Conservation (phyloP, 2,329 filamentous ascomycete species). For the Ambrosiella xylebori region DNA sequence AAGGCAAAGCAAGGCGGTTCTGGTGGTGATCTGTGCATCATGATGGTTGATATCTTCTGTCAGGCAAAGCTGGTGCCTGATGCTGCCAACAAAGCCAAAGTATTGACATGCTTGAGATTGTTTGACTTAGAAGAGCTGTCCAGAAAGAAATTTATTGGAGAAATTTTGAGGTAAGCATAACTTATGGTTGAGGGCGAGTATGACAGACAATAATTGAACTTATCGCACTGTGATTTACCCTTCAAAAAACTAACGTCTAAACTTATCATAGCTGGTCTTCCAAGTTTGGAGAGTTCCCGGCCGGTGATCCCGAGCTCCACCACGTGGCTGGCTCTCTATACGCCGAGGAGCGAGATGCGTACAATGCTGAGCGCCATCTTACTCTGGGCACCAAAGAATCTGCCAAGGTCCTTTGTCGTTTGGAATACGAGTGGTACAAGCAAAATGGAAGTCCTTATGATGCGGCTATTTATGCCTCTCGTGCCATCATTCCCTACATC, state of each 20-base stretch:
- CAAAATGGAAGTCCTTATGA: constrained; percentile 67
- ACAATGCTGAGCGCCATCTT: constrained; percentile 85
- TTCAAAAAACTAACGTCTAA: neutral
- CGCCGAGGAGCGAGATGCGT: constrained; percentile 81
- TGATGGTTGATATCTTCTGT: constrained; percentile 80
- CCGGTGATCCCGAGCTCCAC: constrained; percentile 86
- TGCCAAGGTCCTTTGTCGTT: constrained; percentile 55
- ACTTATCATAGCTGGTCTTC: constrained; percentile 49
- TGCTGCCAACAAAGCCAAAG: constrained; percentile 51
- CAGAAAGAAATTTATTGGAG: constrained; percentile 77
- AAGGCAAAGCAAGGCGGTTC: constrained; percentile 87
- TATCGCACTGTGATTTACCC: neutral
- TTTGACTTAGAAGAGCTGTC: constrained; percentile 76
- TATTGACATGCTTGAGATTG: constrained; percentile 62
- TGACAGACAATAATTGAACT: neutral
- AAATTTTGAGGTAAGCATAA: constrained; percentile 52
- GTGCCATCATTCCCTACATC: constrained; percentile 80
- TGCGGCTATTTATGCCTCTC: constrained; percentile 69
- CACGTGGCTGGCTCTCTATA: constrained; percentile 78
- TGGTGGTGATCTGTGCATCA: constrained; percentile 73
- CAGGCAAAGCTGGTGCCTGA: constrained; percentile 70
- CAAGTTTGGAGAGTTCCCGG: constrained; percentile 70
- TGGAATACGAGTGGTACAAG: constrained; percentile 91
- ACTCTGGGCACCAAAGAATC: constrained; percentile 80
- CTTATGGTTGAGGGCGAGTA: neutral